Percentiles rank a stretch among this genome's conserved stretches.
Evolutionary conservation across 495 filamentous ascomycete genomes (phyloP).

Genomic region (Bryoglossum gracile): DNA sequence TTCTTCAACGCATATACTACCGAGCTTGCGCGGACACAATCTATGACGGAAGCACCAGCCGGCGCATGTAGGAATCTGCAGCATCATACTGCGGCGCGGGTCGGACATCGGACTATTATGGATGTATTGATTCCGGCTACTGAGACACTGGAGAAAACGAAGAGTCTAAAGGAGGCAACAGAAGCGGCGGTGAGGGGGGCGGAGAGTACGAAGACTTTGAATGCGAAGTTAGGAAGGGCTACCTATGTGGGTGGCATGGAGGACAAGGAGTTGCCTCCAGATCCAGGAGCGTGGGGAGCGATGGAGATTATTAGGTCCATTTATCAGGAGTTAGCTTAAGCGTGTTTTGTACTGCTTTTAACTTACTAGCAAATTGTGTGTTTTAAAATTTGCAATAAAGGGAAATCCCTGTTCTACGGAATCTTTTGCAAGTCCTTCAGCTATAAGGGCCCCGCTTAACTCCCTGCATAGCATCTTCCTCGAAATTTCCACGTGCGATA

Average conservation of each 20-base stretch:
- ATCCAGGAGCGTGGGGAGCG: not conserved
- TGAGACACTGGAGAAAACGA: slow-evolving; percentile 23
- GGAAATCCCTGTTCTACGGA: too few relatives aligned
- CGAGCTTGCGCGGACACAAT: not conserved
- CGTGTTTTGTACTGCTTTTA: too few relatives aligned
- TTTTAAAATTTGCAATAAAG: too few relatives aligned
- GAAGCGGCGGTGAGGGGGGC: not conserved
- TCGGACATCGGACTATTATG: slow-evolving; percentile 22
- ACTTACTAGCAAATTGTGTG: too few relatives aligned
- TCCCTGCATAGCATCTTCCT: too few relatives aligned
- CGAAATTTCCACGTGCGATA: too few relatives aligned
- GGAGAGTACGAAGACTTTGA: not conserved
- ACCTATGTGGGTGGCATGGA: not conserved
- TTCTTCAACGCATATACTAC: not conserved
- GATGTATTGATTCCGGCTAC: slow-evolving; percentile 27
- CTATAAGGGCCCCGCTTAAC: too few relatives aligned
- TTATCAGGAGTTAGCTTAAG: too few relatives aligned
- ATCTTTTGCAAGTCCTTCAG: too few relatives aligned
- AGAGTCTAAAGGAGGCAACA: not conserved
- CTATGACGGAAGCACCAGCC: not conserved
- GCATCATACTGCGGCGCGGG: not conserved
- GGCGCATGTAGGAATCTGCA: not conserved
- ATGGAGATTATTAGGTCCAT: not conserved
- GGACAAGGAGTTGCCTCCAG: not conserved
- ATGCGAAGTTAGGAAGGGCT: not conserved